A percentile compares a stretch with the other conserved stretches of the same genome.
phyloP scores from a whole-genome alignment of 106 monocot species.

The Dendrobium huoshanense region DNA sequence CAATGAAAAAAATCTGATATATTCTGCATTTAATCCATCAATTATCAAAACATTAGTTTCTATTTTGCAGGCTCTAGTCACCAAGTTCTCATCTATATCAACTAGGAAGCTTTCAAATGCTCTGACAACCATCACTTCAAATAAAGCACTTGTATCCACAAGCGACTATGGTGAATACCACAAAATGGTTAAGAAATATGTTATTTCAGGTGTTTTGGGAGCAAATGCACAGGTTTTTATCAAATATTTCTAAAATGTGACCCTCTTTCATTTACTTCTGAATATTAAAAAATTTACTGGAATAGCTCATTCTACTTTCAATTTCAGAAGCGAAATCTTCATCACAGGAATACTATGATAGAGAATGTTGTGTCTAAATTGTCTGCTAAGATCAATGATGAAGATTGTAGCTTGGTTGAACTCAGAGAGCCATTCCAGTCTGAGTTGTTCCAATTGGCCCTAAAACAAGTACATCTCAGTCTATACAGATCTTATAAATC shows the following conservation, averaged over 20 bases:
- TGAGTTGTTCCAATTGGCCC: slow-evolving; percentile 66
- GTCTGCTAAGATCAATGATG: slow-evolving; percentile 23
- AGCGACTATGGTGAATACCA: slow-evolving; percentile 87
- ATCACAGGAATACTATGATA: slow-evolving; percentile 54
- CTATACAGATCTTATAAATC: background rate
- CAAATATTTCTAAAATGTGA: background rate
- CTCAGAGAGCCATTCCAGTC: slow-evolving; percentile 52
- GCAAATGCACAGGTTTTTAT: slow-evolving; percentile 60
- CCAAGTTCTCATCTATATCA: slow-evolving; percentile 74
- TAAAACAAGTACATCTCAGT: slow-evolving; percentile 55
- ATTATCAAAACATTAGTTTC: background rate
- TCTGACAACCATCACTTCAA: slow-evolving; percentile 52
- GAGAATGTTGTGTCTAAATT: slow-evolving; percentile 35
- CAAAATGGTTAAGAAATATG: slow-evolving; percentile 65
- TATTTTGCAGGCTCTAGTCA: slow-evolving; percentile 75
- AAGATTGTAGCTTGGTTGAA: slow-evolving; percentile 43
- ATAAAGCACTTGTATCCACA: slow-evolving; percentile 82
- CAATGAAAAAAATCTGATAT: too few species aligned
- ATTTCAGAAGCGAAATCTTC: slow-evolving; percentile 68
- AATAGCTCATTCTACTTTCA: background rate
- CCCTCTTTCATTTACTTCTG: background rate
- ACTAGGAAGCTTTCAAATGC: slow-evolving; percentile 85
- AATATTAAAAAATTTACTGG: background rate
- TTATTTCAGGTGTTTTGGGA: slow-evolving; percentile 57
- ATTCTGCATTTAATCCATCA: too few species aligned